Evolutionary conservation across 1,284 basidiomycete species (phyloP), one percentile per base, ranked within the genome.

Genomic region (Heterobasidion parviporum): DNA sequence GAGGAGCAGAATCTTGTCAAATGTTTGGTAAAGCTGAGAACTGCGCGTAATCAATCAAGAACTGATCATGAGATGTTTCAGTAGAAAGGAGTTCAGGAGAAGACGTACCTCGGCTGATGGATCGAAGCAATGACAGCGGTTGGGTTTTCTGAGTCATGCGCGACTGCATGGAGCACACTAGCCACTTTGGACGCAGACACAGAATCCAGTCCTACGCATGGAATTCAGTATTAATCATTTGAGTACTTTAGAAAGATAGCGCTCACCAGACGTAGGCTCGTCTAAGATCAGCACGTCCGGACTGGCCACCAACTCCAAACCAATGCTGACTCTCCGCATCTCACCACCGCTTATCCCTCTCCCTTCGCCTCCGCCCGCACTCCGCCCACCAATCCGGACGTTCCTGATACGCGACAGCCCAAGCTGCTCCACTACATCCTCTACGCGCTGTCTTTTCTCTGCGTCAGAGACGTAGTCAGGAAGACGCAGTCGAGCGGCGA

Each of bases 321-420:
- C 92, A 57, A 95, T 94, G 54, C 83, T 88, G 15, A 95, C 83
- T 46, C 92, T 77, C 46, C 90, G 79, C 75, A 88, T 89, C 70
- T 94, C 92, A 18, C 92, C 92, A 14, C 92, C 92, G 56, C 87
- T 90, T 48, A 94, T 92, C 1, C 92, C 88, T 52, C 90, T 76
- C 57, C 81, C 78, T 67, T 88, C 86, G 8, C 86, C 83, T 14
- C 47, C 47, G 16, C 47, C n/a, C 85, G 53, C 38, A 10, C 36
- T 5, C 18, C 15, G 38, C 15, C 59, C 77, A 1, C 93, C 93
- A 45, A 96, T 92, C 49, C 87, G 75, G 1, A 81, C 78, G 65
- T 94, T 71, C n/a, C 81, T 82, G 12, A 94, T 74, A 46, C 81
- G 74, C 7, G 76, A 69, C 32, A 97, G 79, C 2, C 91, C 91